Base-by-base conservation (phyloP, 164 flowering plant species). In the Stephania japonica region DNA sequence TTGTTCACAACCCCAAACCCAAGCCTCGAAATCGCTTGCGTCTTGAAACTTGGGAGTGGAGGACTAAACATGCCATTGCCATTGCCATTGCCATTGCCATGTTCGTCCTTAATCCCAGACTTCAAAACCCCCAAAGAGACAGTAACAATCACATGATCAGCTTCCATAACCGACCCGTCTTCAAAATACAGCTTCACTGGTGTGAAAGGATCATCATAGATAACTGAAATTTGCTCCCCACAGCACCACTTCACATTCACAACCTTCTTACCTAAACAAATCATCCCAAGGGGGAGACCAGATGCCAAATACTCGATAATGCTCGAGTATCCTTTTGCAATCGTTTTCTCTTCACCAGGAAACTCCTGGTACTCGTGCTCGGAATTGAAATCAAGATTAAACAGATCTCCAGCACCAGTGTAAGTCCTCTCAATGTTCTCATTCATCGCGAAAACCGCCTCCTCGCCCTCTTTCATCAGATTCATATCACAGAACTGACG, bases 1-100 rank as follows among this genome's bases (percentile, higher is more conserved):
- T 94, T 94, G 87, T 92, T 86, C 10, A 94, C 99, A 69, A 91
- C 90, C 8, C 99, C 98, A 75, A 77, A 94, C 7, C 99, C 99
- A 0, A 94, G 90, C 78, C 83, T 86, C 10, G 85, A 79, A 56
- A 94, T 92, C 0, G 99, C 97, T 25, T 84, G 86, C 0, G 71
- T 65, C 83, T 94, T 94, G 80, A 80, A 86, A 72, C 66, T 50
- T 3, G 98, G 98, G 14, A 94, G 85, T 1, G 88, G 85, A 81
- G 98, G 99, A 47, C 69, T 73, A 77, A 94, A 94, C 86, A 94
- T 42, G 49, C 86, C 38, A 32, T 32, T 32, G 38, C 38, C 85
- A 27, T 79, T 32, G 38, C 38, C 85, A 27, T 79, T 42, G 49
- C 86, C 38, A 32, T 32, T 32, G 38, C 38, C 85, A 27, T 79